Conservation (phyloP, 78 protist genomes). For the Planoprotostelium fungivorum region DNA sequence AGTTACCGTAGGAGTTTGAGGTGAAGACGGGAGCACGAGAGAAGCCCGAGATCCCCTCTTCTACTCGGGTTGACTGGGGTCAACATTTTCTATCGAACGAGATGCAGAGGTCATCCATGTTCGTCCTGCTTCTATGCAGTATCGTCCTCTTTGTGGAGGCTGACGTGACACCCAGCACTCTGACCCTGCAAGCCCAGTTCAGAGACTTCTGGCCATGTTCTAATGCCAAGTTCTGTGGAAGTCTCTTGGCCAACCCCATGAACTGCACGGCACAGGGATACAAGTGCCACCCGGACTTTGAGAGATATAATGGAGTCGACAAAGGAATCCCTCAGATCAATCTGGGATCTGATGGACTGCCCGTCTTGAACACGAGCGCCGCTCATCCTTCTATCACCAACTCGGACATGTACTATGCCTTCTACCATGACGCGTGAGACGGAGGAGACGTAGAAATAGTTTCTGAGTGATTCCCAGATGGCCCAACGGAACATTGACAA, state of each 20-base stretch:
- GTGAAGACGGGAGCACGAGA: too few relatives aligned
- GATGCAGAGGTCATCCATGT: too few relatives aligned
- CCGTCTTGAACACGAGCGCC: neutral
- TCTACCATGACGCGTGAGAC: neutral
- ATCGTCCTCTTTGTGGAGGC: too few relatives aligned
- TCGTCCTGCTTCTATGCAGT: too few relatives aligned
- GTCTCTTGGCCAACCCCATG: neutral
- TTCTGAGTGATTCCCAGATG: neutral
- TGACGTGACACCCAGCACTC: too few relatives aligned
- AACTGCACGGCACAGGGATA: neutral
- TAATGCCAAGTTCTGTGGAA: neutral
- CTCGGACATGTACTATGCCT: neutral
- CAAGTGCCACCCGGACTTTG: neutral
- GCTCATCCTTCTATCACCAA: neutral
- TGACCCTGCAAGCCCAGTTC: neutral
- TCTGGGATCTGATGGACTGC: neutral
- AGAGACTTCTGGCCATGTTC: neutral
- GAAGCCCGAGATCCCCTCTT: too few relatives aligned
- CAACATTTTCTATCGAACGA: too few relatives aligned
- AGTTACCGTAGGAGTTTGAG: too few relatives aligned
- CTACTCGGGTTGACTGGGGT: too few relatives aligned
- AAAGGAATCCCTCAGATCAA: neutral
- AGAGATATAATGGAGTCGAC: neutral
- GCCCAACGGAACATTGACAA: neutral
- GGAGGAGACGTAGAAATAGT: neutral